These are phyloP conservation scores for Calycina herbarum DNA, from an alignment of 2,329 filamentous ascomycete species.

Conservation along the genomic window DNA sequence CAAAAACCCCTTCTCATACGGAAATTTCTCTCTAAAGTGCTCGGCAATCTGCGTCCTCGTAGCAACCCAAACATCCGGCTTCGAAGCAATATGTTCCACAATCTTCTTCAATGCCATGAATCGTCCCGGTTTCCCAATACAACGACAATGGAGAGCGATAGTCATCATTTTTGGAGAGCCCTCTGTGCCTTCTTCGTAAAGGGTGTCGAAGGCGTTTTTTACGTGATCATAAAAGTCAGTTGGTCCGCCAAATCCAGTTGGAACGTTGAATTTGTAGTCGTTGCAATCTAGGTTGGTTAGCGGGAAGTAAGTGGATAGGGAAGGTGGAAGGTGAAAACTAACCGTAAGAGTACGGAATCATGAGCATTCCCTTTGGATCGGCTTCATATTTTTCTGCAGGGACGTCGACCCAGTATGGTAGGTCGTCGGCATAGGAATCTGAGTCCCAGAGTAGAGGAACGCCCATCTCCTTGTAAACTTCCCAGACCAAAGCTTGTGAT, in stretches of 20 bases:
- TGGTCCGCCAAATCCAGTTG: constrained; percentile 29
- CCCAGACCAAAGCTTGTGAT: constrained; percentile 46
- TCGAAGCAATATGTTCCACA: constrained; percentile 52
- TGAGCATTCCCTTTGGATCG: constrained; percentile 48
- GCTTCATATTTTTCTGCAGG: constrained; percentile 47
- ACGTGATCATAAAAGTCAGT: constrained; percentile 41
- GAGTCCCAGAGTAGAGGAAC: constrained; percentile 49
- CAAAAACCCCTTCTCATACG: constrained; percentile 27
- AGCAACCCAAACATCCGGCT: constrained; percentile 55
- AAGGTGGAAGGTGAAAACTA: background rate
- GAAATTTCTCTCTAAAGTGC: constrained; percentile 42
- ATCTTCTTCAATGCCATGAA: constrained; percentile 52
- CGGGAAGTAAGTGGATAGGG: too few species aligned
- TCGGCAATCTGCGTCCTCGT: constrained; percentile 54
- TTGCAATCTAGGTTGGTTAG: constrained; percentile 46
- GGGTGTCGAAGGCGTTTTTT: constrained; percentile 53
- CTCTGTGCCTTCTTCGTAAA: constrained; percentile 46
- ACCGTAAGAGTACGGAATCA: constrained; percentile 53
- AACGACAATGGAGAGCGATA: constrained; percentile 53
- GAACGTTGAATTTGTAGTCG: constrained; percentile 39
- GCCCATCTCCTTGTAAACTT: constrained; percentile 53
- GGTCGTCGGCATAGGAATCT: constrained; percentile 55
- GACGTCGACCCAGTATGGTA: constrained; percentile 56
- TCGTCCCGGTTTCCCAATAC: constrained; percentile 52
- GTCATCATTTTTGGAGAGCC: constrained; percentile 58